A percentile compares a stretch with the other conserved stretches of the same genome.
phyloP scores from a whole-genome alignment of 371 early-diverging fungal genomes.

The Furculomyces boomerangus region DNA sequence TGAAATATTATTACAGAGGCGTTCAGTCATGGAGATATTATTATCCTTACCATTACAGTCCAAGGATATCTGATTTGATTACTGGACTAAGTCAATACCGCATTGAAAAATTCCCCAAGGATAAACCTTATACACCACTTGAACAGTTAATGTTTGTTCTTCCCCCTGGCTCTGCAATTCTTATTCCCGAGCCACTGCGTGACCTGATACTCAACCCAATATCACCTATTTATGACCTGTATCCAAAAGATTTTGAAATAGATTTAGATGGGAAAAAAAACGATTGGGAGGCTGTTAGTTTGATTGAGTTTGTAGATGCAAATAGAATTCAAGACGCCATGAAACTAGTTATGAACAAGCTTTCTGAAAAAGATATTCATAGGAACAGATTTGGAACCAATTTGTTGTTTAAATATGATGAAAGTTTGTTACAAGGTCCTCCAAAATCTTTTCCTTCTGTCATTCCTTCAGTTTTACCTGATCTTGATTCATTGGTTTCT shows the following conservation, averaged over 20 bases:
- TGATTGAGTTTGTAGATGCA: slow-evolving; percentile 88
- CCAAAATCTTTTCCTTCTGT: not conserved
- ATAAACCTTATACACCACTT: slow-evolving; percentile 78
- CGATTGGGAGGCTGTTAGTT: slow-evolving; percentile 94
- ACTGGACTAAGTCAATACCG: slow-evolving; percentile 36
- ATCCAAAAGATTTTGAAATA: slow-evolving; percentile 77
- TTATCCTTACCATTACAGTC: slow-evolving; percentile 97
- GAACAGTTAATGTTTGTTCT: slow-evolving; percentile 98
- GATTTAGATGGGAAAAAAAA: slow-evolving; percentile 97
- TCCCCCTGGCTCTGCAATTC: slow-evolving; percentile 69
- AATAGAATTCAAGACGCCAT: slow-evolving; percentile 61
- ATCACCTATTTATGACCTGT: slow-evolving; percentile 82
- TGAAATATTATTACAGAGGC: slow-evolving; percentile 90
- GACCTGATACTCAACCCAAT: slow-evolving; percentile 67
- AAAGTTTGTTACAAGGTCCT: no score
- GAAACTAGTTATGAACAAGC: slow-evolving; percentile 35
- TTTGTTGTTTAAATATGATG: slow-evolving; percentile 34
- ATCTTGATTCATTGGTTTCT: not conserved
- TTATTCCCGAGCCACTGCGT: slow-evolving; percentile 67
- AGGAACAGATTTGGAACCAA: slow-evolving; percentile 64
- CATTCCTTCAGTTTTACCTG: not conserved
- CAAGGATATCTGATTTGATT: slow-evolving; percentile 62
- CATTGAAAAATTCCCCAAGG: slow-evolving; percentile 46
- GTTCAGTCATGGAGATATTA: slow-evolving; percentile 97
- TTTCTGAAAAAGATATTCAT: slow-evolving; percentile 54